Percentiles rank a stretch among this genome's conserved stretches.
These are phyloP conservation scores for Pseudopithomyces maydicus DNA, from an alignment of 2,329 filamentous ascomycete genomes.

Conservation along the genomic window DNA sequence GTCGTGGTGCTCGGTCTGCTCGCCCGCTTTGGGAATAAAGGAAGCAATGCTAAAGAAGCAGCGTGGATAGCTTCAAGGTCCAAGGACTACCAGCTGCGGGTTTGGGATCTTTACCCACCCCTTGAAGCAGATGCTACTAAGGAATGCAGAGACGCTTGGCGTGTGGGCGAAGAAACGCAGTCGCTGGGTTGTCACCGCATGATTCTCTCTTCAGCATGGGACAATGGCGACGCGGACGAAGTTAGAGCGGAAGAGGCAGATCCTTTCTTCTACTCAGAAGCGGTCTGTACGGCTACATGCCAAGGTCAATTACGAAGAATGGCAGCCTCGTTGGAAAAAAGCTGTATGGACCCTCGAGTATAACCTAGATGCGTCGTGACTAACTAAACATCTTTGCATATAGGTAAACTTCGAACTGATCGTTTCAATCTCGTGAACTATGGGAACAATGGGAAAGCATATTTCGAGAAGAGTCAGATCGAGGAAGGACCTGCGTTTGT, in stretches of 20 bases:
- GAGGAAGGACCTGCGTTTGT: conserved; percentile 12
- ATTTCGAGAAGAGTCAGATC: conserved; percentile 7
- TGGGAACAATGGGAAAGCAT: conserved; percentile 11
- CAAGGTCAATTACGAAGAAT: neutral
- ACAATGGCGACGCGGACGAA: conserved; percentile 11
- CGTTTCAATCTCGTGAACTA: conserved; percentile 15
- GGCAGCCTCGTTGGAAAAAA: neutral
- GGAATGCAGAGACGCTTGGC: conserved; percentile 10
- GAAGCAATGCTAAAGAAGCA: conserved; percentile 1
- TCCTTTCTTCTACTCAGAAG: conserved; percentile 9
- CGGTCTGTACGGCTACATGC: conserved; percentile 9
- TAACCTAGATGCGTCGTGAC: no score
- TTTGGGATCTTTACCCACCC: conserved; percentile 14
- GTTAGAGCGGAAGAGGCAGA: conserved; percentile 6
- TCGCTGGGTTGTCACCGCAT: conserved; percentile 12
- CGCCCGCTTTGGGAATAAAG: neutral
- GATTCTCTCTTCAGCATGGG: conserved; percentile 15
- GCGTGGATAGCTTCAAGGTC: conserved; percentile 13
- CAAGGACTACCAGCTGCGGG: conserved; percentile 10
- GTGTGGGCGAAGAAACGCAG: neutral
- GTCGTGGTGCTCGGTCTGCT: conserved; percentile 1
- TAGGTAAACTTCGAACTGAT: conserved; percentile 7
- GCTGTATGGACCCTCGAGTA: neutral
- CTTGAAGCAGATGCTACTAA: conserved; percentile 11
- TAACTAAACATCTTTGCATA: no score